These are phyloP conservation scores for Eucalyptus regnans DNA, from an alignment of 345 rosid genomes.

Conservation along the genomic window DNA sequence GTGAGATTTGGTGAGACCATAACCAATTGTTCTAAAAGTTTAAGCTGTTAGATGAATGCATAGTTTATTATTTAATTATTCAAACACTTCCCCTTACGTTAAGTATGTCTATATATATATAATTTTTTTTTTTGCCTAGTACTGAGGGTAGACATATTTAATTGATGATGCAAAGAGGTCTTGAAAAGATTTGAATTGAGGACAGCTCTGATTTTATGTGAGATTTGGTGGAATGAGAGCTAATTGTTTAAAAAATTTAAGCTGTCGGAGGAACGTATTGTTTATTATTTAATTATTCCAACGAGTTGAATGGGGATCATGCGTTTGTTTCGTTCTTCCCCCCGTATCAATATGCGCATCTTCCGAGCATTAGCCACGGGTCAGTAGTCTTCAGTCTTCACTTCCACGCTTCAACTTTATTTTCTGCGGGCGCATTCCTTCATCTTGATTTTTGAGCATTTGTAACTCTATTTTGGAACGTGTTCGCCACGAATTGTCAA, in stretches of 20 bases:
- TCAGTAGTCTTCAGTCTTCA: background rate
- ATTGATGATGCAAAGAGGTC: fast-evolving
- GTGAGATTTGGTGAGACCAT: too few relatives aligned
- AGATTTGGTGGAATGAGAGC: fast-evolving
- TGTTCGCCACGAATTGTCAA: background rate
- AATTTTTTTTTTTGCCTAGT: too few relatives aligned
- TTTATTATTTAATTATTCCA: too few relatives aligned
- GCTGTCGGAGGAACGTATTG: too few relatives aligned
- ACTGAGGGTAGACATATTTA: too few relatives aligned
- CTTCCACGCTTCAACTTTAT: background rate
- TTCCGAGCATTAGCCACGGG: background rate
- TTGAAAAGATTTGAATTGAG: too few relatives aligned
- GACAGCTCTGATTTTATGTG: fast-evolving
- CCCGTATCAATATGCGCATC: background rate
- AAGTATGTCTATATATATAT: too few relatives aligned
- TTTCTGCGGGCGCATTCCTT: background rate
- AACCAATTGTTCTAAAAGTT: fast-evolving
- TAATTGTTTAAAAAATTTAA: too few relatives aligned
- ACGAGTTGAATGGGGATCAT: background rate
- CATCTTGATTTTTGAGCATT: background rate
- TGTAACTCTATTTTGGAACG: too few relatives aligned
- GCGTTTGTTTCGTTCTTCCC: background rate
- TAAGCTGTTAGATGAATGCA: fast-evolving
- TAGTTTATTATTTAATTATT: too few relatives aligned
- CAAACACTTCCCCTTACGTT: too few relatives aligned